These are phyloP conservation scores for Cyberlindnera amylophila DNA, from an alignment of 805 yeast species.

Conservation along the genomic window DNA sequence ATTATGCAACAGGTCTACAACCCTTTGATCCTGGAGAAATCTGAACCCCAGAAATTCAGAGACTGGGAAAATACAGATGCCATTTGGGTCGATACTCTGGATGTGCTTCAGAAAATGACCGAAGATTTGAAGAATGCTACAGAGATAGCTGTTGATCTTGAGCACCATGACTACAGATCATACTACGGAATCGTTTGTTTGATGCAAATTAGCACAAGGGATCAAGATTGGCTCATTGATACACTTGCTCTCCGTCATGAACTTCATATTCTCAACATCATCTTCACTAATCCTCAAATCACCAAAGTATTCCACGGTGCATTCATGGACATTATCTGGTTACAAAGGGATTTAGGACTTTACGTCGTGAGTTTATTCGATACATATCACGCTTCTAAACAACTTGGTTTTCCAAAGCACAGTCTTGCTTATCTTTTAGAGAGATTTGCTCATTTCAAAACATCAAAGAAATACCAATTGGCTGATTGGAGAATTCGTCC, in stretches of 20 bases:
- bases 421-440: slow-evolving; percentile 84
- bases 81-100: slow-evolving; percentile 66
- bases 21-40: slow-evolving; percentile 41
- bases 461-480: slow-evolving; percentile 90
- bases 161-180: slow-evolving; percentile 90
- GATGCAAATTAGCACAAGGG: slow-evolving; percentile 85
- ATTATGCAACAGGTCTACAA: slow-evolving; percentile 72
- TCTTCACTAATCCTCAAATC: slow-evolving; percentile 78
- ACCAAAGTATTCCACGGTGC: slow-evolving; percentile 96
- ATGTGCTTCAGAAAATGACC: slow-evolving; percentile 51
- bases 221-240: slow-evolving; percentile 84
- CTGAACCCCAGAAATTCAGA: slow-evolving; percentile 45
- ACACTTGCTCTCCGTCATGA: slow-evolving; percentile 77
- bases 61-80: slow-evolving; percentile 67
- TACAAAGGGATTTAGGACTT: slow-evolving; percentile 90
- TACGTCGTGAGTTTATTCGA: slow-evolving; percentile 89
- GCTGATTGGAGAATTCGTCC: slow-evolving; percentile 98
- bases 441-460: slow-evolving; percentile 72
- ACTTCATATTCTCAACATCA: slow-evolving; percentile 57
- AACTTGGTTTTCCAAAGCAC: slow-evolving; percentile 74
- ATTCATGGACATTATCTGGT: slow-evolving; percentile 93
- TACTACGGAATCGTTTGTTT: slow-evolving; percentile 88
- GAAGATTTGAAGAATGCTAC: slow-evolving; percentile 43
- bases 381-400: slow-evolving; percentile 84
- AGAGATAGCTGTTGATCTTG: slow-evolving; percentile 90